Evolutionary conservation across 2,329 filamentous ascomycete genomes (phyloP), one percentile per base, ranked within the genome.

Genomic region (Cercospora sp.): DNA sequence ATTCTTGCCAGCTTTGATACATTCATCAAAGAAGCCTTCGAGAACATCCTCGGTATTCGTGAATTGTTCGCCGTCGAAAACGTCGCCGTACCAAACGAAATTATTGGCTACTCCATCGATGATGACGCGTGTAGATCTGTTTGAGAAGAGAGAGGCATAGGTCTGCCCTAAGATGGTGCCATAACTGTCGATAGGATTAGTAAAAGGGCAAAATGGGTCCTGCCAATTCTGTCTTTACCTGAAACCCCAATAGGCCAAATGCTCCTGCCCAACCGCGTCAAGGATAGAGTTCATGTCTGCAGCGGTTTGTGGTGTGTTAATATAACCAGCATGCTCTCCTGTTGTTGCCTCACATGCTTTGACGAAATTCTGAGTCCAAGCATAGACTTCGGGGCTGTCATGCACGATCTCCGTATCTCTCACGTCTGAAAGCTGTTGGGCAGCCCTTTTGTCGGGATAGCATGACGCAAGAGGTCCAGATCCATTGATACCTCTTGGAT

Each of bases 1-100:
- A 51, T 72, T 72, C 61, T 68, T 67, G 0, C 84, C 84, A 12
- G 84, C 86, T 61, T 81, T 78, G 72, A 85, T 81, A 72, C 88
- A 90, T 43, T 82, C 81, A 18, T 79, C 76, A 73, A 85, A 87
- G 69, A 89, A 89, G 24, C 79, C 82, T 1, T 82, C 77, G 70
- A 88, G 81, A 3, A 86, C 83, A 62, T 82, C 81, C 73, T 89
- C 86, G n/a, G 85, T 83, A 71, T 88, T 84, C 12, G 79, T 79
- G n/a, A 86, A 74, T 59, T 82, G 79, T 43, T 81, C 78, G 65
- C 81, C 84, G 84, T 85, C 88, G 72, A 77, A 75, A 6, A 79
- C 79, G 24, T 74, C 76, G 59, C 86, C 85, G 49, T 84, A 81
- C 69, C 71, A 74, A 69, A 87, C 85, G 59, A 79, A 77, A 5